These are phyloP conservation scores for Trichosporon faecale DNA, from an alignment of 1,284 basidiomycete genomes.

Conservation along the genomic window DNA sequence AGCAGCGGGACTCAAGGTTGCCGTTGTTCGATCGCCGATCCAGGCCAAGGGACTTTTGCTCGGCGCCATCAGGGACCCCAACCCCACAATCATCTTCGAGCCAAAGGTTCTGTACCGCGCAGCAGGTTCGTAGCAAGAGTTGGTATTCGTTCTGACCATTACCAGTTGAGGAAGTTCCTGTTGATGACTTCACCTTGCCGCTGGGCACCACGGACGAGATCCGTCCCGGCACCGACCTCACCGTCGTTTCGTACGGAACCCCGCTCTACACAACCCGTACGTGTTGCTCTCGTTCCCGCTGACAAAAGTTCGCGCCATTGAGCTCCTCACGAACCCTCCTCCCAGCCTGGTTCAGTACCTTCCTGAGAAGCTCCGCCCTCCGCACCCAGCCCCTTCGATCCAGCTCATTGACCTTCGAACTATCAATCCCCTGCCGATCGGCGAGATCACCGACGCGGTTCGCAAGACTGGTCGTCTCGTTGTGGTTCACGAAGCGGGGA, in stretches of 20 bases:
- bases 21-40: conserved; percentile 86
- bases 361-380: conserved; percentile 64
- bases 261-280: conserved; percentile 84
- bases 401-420: conserved; percentile 89
- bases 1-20: conserved; percentile 84
- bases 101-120: conserved; percentile 61
- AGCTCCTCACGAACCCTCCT: conserved; percentile 58
- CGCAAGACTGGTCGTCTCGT: conserved; percentile 75
- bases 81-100: conserved; percentile 92
- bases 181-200: conserved; percentile 79
- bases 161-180: conserved; percentile 82
- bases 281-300: conserved; percentile 50
- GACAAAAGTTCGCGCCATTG: conserved; percentile 41
- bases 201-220: conserved; percentile 75
- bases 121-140: background rate
- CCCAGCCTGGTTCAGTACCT: conserved; percentile 65
- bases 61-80: conserved; percentile 80
- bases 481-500: conserved; percentile 86
- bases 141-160: conserved; percentile 6
- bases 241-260: conserved; percentile 85
- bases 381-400: conserved; percentile 58
- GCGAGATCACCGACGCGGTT: conserved; percentile 75
- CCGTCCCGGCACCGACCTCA: conserved; percentile 71
- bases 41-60: conserved; percentile 91
- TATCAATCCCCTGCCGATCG: conserved; percentile 83